Evolutionary conservation across 192 early-diverging fungal genomes (phyloP).

Genomic region (Backusella psychrophila): DNA sequence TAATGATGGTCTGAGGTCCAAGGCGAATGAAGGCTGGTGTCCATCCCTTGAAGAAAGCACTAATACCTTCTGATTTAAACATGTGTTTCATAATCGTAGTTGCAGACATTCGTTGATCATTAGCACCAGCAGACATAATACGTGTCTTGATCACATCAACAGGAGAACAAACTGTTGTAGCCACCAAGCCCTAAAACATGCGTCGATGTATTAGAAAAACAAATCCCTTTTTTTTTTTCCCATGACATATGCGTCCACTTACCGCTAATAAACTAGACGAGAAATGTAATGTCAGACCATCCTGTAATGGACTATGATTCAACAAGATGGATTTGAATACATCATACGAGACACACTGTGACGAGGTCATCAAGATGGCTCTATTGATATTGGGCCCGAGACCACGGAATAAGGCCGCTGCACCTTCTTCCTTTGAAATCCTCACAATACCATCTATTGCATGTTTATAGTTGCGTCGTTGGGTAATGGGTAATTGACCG

Average conservation of each 20-base stretch:
- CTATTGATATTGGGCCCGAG: slow-evolving; percentile 85
- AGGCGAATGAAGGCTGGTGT: slow-evolving; percentile 75
- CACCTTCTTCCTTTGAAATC: slow-evolving; percentile 77
- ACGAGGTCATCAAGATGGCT: slow-evolving; percentile 80
- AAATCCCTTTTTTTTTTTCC: not conserved
- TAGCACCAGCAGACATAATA: slow-evolving; percentile 64
- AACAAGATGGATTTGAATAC: slow-evolving; percentile 67
- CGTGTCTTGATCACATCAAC: slow-evolving; percentile 83
- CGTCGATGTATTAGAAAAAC: not conserved
- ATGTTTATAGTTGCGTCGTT: slow-evolving; percentile 73
- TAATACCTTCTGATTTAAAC: slow-evolving; percentile 52
- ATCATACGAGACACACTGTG: slow-evolving; percentile 75
- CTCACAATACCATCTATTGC: slow-evolving; percentile 69
- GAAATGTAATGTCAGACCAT: slow-evolving; percentile 67
- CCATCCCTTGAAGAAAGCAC: slow-evolving; percentile 82
- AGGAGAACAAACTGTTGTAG: slow-evolving; percentile 73
- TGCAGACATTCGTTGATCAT: slow-evolving; percentile 8
- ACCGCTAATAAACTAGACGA: slow-evolving; percentile 69
- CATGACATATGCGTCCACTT: slow-evolving; percentile 1
- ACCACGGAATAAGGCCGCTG: slow-evolving; percentile 80
- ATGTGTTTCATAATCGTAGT: slow-evolving; percentile 51
- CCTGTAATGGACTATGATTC: slow-evolving; percentile 51
- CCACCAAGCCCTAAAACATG: slow-evolving; percentile 56
- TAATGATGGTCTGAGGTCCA: slow-evolving; percentile 80
- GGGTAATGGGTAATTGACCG: slow-evolving; percentile 55